A percentile compares a stretch with the other conserved stretches of the same genome.
phyloP scores from a whole-genome alignment of 192 early-diverging fungal species.

The Linnemannia schmuckeri region DNA sequence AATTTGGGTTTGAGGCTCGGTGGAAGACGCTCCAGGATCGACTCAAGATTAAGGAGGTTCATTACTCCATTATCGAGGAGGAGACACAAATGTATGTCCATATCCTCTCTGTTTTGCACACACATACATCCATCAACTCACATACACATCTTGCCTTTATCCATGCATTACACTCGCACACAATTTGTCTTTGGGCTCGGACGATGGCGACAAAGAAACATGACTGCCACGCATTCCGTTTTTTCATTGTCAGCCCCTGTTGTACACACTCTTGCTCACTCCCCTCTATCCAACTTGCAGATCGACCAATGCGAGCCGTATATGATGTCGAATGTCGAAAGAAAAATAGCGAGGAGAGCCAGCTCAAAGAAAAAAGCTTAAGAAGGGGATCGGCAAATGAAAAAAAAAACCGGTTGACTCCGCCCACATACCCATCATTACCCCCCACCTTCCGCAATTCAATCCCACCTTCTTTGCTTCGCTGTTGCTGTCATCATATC shows the following conservation, averaged over 20 bases:
- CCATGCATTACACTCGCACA: not conserved
- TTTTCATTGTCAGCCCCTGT: not conserved
- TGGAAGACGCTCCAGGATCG: slow-evolving; percentile 30
- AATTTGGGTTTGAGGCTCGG: slow-evolving; percentile 36
- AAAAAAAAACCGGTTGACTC: slow-evolving; percentile 10
- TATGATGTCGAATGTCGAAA: slow-evolving; percentile 9
- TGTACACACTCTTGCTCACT: not conserved
- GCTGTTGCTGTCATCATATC: not conserved
- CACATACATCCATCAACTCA: not conserved
- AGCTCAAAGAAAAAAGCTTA: not conserved
- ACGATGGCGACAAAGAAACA: not conserved
- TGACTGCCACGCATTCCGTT: too few species aligned
- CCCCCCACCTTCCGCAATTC: not conserved
- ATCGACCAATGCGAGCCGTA: slow-evolving; percentile 4
- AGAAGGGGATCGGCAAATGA: not conserved
- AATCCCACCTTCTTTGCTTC: not conserved
- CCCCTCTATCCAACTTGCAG: not conserved
- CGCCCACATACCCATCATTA: not conserved
- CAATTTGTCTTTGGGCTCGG: not conserved
- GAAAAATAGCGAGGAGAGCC: not conserved
- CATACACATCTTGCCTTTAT: not conserved
- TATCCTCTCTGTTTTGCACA: not conserved
- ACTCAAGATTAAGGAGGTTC: slow-evolving; percentile 28
- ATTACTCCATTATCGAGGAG: slow-evolving; percentile 45
- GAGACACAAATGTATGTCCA: slow-evolving; percentile 30